Base-by-base conservation (phyloP, 2,329 filamentous ascomycete genomes). In the Cladosporium sp. region DNA sequence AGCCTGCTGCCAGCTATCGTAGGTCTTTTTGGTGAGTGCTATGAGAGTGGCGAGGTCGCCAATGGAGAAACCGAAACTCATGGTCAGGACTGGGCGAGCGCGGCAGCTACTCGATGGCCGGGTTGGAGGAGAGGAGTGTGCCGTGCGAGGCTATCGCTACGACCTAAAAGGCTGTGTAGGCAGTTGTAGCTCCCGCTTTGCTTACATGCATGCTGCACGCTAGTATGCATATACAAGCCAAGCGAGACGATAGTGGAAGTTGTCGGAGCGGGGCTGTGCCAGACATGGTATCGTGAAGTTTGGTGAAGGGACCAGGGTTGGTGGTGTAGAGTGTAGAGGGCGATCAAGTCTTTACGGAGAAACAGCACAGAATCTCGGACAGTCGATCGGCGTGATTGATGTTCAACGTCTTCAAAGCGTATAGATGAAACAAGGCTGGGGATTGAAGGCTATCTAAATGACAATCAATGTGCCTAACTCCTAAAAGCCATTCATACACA, bases 221-320 rank as follows among this genome's bases (percentile, higher is more conserved):
- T 28, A 52, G 49, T 52, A 52, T 52, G 49, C 49, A 52, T 14
- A 28, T 52, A 52, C 49, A 52, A 52, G 49, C 49, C 49, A 52
- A 52, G 26, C 49, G 49, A 52, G 26, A 52, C 21, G 49, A 28
- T 52, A 52, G 49, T 11, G 12, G 49, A n/a, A 28, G 49, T 52
- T 52, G 26, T 52, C 11, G 49, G 28, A 52, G 49, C 49, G 49
- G 49, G 49, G 49, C 21, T 52, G 49, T 52, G 49, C 23, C 6
- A 28, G 26, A 52, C 23, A 52, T 44, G 18, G 10, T n/a, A 44
- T 44, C 14, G 37, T 44, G 18, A 18, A 44, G 18, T n/a, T 6
- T 44, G 2, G 37, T 10, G 2, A 44, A 18, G 3, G 12, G 35
- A 40, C 7, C 18, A n/a, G 18, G 18, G 1, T n/a, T 44, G 37